Percentiles rank a stretch among this genome's conserved stretches.
Evolutionary conservation across 139 green algal genomes (phyloP).

Genomic region (Tetradesmus obliquus): DNA sequence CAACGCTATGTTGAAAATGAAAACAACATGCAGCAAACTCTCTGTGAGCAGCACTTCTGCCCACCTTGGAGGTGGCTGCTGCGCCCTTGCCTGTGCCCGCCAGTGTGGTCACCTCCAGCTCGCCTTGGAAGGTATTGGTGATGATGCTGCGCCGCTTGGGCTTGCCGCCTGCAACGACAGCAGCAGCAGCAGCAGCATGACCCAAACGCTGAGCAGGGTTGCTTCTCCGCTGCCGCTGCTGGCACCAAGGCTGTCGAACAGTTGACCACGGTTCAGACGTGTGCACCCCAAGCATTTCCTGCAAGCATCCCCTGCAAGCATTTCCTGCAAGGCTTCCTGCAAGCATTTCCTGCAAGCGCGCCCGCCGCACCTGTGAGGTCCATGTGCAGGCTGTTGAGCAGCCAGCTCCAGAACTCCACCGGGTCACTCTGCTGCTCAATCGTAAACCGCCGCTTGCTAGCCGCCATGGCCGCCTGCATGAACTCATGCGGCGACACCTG

Average conservation of each 20-base stretch:
- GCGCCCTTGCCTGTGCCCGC: constrained; percentile 80
- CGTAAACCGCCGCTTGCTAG: constrained; percentile 88
- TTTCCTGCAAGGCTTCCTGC: background rate
- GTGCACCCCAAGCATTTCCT: background rate
- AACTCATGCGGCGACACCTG: constrained; percentile 96
- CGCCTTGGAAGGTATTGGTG: constrained; percentile 93
- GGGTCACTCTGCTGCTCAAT: constrained; percentile 88
- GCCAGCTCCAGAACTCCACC: constrained; percentile 93
- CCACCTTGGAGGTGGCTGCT: constrained; percentile 51
- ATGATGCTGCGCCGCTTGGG: constrained; percentile 87
- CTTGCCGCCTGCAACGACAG: constrained; percentile 67
- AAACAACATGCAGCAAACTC: too few relatives aligned
- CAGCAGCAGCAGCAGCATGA: background rate
- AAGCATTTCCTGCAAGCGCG: background rate
- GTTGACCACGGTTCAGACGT: too few relatives aligned
- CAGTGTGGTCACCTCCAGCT: constrained; percentile 90
- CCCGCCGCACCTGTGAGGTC: constrained; percentile 76
- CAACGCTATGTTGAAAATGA: too few relatives aligned
- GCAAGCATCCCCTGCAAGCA: background rate
- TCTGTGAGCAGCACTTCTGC: background rate
- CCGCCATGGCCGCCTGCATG: constrained; percentile 91
- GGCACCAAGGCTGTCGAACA: background rate
- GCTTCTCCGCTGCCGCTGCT: too few relatives aligned
- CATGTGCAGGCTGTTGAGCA: constrained; percentile 93
- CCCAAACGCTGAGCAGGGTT: too few relatives aligned